Conservation (phyloP, 352 stramenopile species). For the Phytophthora pinifolia region DNA sequence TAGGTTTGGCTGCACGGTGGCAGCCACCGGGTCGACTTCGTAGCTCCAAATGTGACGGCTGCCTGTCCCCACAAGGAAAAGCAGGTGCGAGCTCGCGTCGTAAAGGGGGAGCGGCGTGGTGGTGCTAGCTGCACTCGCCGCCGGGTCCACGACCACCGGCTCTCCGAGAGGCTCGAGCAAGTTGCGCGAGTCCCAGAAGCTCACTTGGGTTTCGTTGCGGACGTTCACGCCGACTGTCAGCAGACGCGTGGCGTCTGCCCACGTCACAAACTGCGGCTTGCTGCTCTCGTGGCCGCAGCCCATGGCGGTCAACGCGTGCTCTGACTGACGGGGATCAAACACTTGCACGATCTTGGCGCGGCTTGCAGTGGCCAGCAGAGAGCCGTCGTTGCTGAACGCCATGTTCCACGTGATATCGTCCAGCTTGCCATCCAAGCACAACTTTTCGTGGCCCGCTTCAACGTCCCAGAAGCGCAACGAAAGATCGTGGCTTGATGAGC, state of each 20-base stretch:
- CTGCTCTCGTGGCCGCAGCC: conserved; percentile 68
- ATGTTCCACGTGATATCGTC: conserved; percentile 81
- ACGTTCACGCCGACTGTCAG: conserved; percentile 60
- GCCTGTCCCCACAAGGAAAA: conserved; percentile 69
- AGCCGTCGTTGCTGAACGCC: conserved; percentile 63
- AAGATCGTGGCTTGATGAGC: conserved; percentile 56
- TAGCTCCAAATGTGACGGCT: conserved; percentile 77
- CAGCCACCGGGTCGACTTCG: conserved; percentile 47
- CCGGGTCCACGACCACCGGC: conserved; percentile 30
- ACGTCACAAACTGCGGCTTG: conserved; percentile 73
- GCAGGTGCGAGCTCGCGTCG: conserved; percentile 59
- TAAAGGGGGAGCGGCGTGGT: conserved; percentile 64
- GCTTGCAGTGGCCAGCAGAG: conserved; percentile 64
- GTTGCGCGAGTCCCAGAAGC: conserved; percentile 72
- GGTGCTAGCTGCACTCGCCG: conserved; percentile 39
- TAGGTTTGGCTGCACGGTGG: conserved; percentile 57
- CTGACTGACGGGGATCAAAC: conserved; percentile 57
- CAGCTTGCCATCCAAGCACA: conserved; percentile 50
- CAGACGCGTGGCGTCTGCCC: conserved; percentile 43
- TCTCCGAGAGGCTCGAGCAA: conserved; percentile 63
- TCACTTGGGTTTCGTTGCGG: conserved; percentile 66
- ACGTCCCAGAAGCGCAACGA: conserved; percentile 80
- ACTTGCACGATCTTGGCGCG: conserved; percentile 73
- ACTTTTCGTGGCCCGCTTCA: conserved; percentile 44
- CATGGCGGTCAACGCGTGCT: conserved; percentile 59